phyloP scores from a whole-genome alignment of 805 yeast genomes.

The Cyberlindnera xishuangbannaensis region DNA sequence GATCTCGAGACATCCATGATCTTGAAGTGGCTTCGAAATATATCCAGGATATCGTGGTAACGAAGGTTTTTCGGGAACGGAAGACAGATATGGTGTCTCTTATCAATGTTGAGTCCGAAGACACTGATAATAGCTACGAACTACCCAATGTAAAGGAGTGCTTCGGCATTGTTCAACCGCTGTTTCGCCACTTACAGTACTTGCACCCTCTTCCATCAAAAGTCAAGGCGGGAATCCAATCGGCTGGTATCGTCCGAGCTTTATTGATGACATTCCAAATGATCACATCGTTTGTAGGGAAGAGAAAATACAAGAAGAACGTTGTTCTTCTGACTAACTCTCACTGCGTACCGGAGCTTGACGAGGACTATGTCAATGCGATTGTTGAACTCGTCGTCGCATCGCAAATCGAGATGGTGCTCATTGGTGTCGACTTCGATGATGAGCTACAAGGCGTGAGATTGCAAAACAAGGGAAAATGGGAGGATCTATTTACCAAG shows the following conservation, averaged over 20 bases:
- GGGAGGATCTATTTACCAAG: conserved; percentile 8
- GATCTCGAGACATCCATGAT: conserved; percentile 28
- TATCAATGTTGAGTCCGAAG: conserved; percentile 24
- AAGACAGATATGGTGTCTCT: conserved; percentile 37
- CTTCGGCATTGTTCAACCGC: conserved; percentile 4
- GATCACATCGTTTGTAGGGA: conserved; percentile 13
- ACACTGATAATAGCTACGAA: conserved; percentile 2
- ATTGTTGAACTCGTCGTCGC: conserved; percentile 7
- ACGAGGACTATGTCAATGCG: conserved; percentile 6
- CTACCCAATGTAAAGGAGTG: conserved; percentile 1
- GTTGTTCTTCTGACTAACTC: conserved; percentile 22
- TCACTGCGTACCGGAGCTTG: conserved; percentile 9
- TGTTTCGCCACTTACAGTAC: conserved; percentile 1
- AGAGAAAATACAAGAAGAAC: conserved; percentile 21
- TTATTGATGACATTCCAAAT: conserved; percentile 9
- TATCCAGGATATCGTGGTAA: conserved; percentile 34
- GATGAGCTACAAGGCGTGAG: neutral
- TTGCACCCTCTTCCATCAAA: conserved; percentile 4
- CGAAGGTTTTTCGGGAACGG: conserved; percentile 24
- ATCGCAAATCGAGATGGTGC: conserved; percentile 11
- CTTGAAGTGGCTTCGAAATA: conserved; percentile 35
- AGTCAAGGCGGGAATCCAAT: conserved; percentile 1
- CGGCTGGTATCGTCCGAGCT: conserved; percentile 15
- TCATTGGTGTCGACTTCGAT: conserved; percentile 21
- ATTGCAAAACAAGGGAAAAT: conserved; percentile 1